Base-by-base conservation (phyloP, 2,329 filamentous ascomycete genomes). In the Hortaea werneckii region DNA sequence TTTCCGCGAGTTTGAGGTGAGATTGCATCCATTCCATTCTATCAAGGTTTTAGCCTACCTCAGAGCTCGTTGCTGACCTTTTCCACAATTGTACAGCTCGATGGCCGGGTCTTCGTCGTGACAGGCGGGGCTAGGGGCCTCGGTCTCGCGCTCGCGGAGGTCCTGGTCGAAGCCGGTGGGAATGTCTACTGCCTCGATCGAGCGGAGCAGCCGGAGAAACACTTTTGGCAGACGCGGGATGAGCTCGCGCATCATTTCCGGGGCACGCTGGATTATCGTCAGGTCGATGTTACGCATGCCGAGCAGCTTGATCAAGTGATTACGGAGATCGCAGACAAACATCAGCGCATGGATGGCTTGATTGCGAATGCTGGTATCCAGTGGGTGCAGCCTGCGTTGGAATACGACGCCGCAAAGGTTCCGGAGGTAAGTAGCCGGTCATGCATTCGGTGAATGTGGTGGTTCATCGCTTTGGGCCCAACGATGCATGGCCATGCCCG, bases 111-210 rank as follows among this genome's bases (percentile, higher is more conserved):
- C 27, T 54, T 50, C 42, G 41, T 53, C 13, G 50, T 58, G 2
- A 60, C 57, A 6, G 57, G 56, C 11, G 57, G 54, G 26, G 55
- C 49, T n/a, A 47, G 50, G 20, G 57, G 57, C 4, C 53, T 60
- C 13, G 54, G 55, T 5, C 41, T 58, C 9, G 61, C 63, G 6
- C 67, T 73, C 58, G 70, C 68, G 5, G 67, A 72, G 53, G 69
- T 67, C 10, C 54, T 74, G 43, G 65, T 70, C 41, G 68, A 74
- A 55, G 68, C 69, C 6, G 71, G 71, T 5, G 71, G 68, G 6
- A 67, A 69, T 54, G 71, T 75, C 6, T 69, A 74, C 59, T 72
- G 69, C 46, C 59, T 75, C 32, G 73, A 76, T 54, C 63, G 65
- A 2, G 61, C 68, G 5, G 55, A 61, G n/a, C 52, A 63, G n/a